These are phyloP conservation scores for Chlorella sp. DNA, from an alignment of 139 green algal genomes.

Conservation along the genomic window DNA sequence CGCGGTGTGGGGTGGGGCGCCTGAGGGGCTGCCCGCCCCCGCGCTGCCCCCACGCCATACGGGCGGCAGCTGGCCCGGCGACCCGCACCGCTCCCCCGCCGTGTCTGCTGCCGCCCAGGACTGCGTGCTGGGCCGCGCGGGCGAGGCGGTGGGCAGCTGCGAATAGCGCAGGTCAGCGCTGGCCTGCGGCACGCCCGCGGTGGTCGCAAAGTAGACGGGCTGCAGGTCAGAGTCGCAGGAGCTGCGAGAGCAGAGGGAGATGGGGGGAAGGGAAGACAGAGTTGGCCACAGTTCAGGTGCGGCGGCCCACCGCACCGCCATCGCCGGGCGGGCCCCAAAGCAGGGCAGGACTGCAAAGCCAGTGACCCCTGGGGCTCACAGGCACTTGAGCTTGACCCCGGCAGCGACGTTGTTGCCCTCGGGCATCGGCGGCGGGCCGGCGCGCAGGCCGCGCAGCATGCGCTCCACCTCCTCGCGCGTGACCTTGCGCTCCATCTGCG, in stretches of 20 bases:
- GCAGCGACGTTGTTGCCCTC: not conserved
- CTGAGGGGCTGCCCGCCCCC: not conserved
- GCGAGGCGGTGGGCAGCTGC: conserved; percentile 11
- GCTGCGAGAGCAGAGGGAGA: too few species aligned
- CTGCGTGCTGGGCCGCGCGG: not conserved
- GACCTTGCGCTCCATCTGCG: conserved; percentile 16
- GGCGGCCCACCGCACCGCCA: too few species aligned
- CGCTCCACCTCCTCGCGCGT: conserved; percentile 16
- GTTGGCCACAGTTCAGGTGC: too few species aligned
- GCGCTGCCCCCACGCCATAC: not conserved
- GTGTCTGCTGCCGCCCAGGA: not conserved
- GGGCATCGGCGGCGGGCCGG: not conserved
- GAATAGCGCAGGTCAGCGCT: conserved; percentile 8
- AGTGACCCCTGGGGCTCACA: too few species aligned
- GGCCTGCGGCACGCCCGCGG: not conserved
- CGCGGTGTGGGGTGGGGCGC: not conserved
- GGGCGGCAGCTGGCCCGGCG: not conserved
- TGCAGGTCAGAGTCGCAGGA: conserved; percentile 19
- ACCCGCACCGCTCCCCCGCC: not conserved
- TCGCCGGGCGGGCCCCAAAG: too few species aligned
- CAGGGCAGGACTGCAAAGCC: too few species aligned
- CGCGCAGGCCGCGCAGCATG: conserved; percentile 4
- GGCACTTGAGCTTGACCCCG: conserved; percentile 5
- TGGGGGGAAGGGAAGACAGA: too few species aligned
- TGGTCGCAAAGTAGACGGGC: conserved; percentile 10